Base-by-base conservation (phyloP, 176 grass and related monocot genomes). In the Urochloa ruziziensis region DNA sequence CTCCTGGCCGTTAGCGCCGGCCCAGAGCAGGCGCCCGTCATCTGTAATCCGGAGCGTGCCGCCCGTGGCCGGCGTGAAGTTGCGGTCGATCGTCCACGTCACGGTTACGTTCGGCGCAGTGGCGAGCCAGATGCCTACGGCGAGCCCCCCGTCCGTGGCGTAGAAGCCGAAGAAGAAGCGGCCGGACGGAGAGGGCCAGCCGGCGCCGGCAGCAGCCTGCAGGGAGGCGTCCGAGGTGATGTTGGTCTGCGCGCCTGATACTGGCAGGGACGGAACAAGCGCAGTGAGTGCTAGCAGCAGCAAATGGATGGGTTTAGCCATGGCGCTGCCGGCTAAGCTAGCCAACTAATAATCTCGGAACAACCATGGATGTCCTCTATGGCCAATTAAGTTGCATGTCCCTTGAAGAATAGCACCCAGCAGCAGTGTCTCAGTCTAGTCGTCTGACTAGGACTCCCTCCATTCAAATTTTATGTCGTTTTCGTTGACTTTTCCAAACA, bases 71-170 rank as follows among this genome's bases (percentile, higher is more conserved):
- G 83, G 64, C 33, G 85, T 64, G 73, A 64, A 82, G 81, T 78
- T 64, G 73, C 72, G 85, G 81, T 78, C 78, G 30, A 85, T 85
- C 35, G 90, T 80, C 90, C 90, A 91, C 16, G 83, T 74, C 23
- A 81, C 52, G 29, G 77, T 88, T 24, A 71, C 53, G 39, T 53
- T 60, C 7, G 86, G 62, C 19, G 63, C 3, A 14, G 74, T 83
- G 9, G 63, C 30, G 14, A 88, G 86, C 86, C 86, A 84, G 4
- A 57, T 46, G 44, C 86, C 86, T 4, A 84, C 73, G 39, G 80
- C 64, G 33, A 88, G 68, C 34, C 74, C 80, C 2, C 72, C 73
- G 12, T 60, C 86, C 18, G 44, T 71, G 18, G 74, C 65, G 44
- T 79, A 88, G 86, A 84, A 88, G 24, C 86, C 86, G 43, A 88